Evolutionary conservation across 257 asterid genomes (phyloP), one percentile per base, ranked within the genome.

Genomic region (Solanum raphanifolium): DNA sequence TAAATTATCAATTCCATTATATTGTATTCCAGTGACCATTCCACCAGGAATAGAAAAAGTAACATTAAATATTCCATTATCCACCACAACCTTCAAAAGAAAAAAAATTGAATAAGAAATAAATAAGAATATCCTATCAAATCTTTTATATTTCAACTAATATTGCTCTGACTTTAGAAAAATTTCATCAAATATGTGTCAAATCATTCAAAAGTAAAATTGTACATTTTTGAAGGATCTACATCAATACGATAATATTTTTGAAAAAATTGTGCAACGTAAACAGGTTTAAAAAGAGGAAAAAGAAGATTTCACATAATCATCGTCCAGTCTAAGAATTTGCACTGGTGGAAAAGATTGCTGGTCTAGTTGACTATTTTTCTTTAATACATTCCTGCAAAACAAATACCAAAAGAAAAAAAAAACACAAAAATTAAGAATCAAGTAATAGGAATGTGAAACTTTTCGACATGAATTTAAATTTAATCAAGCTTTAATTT

Each of bases 1-100:
- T 87, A 95, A 88, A 89, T 96, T 95, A n/a, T 91, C 91, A 46
- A 96, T 92, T 34, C 95, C 95, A 65, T 93, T 94, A 90, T 93
- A 94, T 82, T 93, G 87, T 48, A 96, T 90, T 36, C 89, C 91
- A 0, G 91, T 89, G 86, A 96, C 83, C 95, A 90, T 88, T 27
- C 99, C 99, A 11, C 75, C 92, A 0, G 98, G 98, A 83, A 87
- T 86, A 9, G 98, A 93, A 29, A 95, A 75, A 6, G 93, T 93
- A 21, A 96, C 81, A 27, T 82, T 92, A 29, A 95, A 87, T 3
- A 95, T 72, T 72, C 97, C 93, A 86, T 13, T 93, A 38, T 38
- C 41, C 3, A 38, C 41, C 11, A 38, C 41, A 38, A 38, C 41
- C 98, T 96, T 90, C 87, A 90, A n/a, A 6, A 46, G 25, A 9